phyloP scores from a whole-genome alignment of 805 yeast species.

The Ogataea haglerorum region DNA sequence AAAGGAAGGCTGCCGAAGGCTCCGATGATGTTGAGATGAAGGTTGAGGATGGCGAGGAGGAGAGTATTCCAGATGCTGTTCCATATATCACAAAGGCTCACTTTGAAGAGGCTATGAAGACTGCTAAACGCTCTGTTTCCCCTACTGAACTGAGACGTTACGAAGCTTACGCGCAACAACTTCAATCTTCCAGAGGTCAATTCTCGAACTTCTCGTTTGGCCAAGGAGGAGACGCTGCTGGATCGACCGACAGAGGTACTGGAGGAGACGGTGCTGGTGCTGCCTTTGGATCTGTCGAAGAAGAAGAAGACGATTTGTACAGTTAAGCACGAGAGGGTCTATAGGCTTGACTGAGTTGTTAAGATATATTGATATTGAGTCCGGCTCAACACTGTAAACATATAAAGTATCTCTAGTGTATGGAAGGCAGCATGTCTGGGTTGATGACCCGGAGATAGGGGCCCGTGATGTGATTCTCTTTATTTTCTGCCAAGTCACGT shows the following conservation, averaged over 20 bases:
- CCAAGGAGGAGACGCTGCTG: conserved; percentile 38
- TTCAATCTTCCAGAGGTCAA: conserved; percentile 94
- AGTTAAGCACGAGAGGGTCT: conserved; percentile 24
- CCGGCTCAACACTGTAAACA: conserved; percentile 11
- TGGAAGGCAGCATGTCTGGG: conserved; percentile 7
- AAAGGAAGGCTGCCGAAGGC: conserved; percentile 40
- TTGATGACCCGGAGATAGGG: conserved; percentile 10
- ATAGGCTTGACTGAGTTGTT: conserved; percentile 8
- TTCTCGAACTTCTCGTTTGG: conserved; percentile 85
- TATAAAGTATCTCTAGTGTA: not conserved
- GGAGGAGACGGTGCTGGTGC: conserved; percentile 34
- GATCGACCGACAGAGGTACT: conserved; percentile 31
- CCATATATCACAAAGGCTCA: conserved; percentile 93
- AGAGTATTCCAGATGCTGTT: conserved; percentile 86
- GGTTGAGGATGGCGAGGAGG: conserved; percentile 41
- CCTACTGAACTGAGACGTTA: conserved; percentile 98
- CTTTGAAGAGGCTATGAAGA: conserved; percentile 99
- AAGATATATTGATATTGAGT: conserved; percentile 7
- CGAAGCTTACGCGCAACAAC: conserved; percentile 96
- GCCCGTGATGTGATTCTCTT: conserved; percentile 13
- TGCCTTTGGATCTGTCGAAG: conserved; percentile 49
- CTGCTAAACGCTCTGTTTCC: conserved; percentile 95
- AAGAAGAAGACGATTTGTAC: conserved; percentile 45
- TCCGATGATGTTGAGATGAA: conserved; percentile 40
- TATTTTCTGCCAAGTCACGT: conserved; percentile 10